A percentile compares a stretch with the other conserved stretches of the same genome.
Evolutionary conservation across 371 early-diverging fungal genomes (phyloP).

Genomic region (Catenaria anguillulae): DNA sequence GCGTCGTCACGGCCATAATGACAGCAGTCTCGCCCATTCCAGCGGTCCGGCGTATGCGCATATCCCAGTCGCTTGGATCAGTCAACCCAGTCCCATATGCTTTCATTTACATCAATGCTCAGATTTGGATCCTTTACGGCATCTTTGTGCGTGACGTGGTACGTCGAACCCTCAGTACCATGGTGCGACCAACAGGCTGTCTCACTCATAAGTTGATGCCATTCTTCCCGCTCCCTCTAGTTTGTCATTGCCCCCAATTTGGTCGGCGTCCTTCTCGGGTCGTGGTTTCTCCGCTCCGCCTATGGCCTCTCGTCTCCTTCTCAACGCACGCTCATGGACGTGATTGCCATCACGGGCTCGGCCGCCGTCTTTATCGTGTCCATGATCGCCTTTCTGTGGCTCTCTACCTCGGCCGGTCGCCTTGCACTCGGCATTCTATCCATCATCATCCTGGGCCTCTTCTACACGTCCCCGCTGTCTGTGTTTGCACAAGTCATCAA

Average conservation of each 20-base stretch:
- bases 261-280: neutral
- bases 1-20: neutral
- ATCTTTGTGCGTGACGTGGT: neutral
- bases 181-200: too few relatives aligned
- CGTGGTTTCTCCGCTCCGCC: neutral
- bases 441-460: slow-evolving; percentile 8
- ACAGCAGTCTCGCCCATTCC: neutral
- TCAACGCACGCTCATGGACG: neutral
- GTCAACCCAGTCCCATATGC: neutral
- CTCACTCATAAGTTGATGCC: too few relatives aligned
- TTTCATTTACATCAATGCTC: slow-evolving; percentile 7
- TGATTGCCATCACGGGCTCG: neutral
- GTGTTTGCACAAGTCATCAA: slow-evolving; percentile 10
- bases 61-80: neutral
- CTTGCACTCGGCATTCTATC: slow-evolving; percentile 10
- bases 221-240: too few relatives aligned
- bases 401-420: neutral
- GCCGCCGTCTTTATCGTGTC: neutral
- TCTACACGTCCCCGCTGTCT: slow-evolving; percentile 15
- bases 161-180: too few relatives aligned
- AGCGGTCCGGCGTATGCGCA: neutral
- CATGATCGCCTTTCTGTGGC: neutral
- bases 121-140: slow-evolving; percentile 6
- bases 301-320: neutral
- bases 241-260: slow-evolving; percentile 7